A percentile compares a stretch with the other conserved stretches of the same genome.
Evolutionary conservation across 148 eudicot species (phyloP).

Genomic region (Amaranthus palmeri): DNA sequence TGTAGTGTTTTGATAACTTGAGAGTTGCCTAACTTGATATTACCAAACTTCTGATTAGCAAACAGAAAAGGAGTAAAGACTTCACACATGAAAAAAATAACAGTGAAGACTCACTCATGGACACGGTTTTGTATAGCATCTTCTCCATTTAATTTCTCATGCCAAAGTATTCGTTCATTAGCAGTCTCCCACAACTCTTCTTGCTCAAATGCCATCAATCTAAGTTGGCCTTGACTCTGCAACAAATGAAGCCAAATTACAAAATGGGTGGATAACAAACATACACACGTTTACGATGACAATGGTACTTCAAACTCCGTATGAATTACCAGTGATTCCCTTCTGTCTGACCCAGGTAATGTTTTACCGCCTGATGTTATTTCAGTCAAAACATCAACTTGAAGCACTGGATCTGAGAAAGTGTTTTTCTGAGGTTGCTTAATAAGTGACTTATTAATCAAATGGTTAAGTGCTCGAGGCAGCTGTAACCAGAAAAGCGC

Average conservation of each 20-base stretch:
- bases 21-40: neutral
- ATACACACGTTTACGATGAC: conserved; percentile 8
- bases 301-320: neutral
- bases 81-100: neutral
- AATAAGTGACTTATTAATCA: conserved; percentile 57
- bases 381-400: conserved; percentile 73
- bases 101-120: conserved; percentile 69
- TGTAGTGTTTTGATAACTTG: neutral
- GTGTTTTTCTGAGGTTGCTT: conserved; percentile 56
- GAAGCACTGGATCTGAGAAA: conserved; percentile 34
- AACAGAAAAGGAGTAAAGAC: neutral
- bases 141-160: conserved; percentile 88
- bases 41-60: neutral
- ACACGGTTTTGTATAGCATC: conserved; percentile 90
- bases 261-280: neutral
- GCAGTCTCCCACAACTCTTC: conserved; percentile 92
- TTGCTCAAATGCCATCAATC: conserved; percentile 91
- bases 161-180: conserved; percentile 86
- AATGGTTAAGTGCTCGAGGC: conserved; percentile 75
- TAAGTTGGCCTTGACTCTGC: conserved; percentile 79
- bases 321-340: conserved; percentile 54
- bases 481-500: conserved; percentile 94
- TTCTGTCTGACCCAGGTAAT: conserved; percentile 44
- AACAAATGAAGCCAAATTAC: conserved; percentile 17
- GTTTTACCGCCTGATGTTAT: conserved; percentile 75